Evolutionary conservation across 2,329 filamentous ascomycete genomes (phyloP).

Genomic region (Fusarium sp.): DNA sequence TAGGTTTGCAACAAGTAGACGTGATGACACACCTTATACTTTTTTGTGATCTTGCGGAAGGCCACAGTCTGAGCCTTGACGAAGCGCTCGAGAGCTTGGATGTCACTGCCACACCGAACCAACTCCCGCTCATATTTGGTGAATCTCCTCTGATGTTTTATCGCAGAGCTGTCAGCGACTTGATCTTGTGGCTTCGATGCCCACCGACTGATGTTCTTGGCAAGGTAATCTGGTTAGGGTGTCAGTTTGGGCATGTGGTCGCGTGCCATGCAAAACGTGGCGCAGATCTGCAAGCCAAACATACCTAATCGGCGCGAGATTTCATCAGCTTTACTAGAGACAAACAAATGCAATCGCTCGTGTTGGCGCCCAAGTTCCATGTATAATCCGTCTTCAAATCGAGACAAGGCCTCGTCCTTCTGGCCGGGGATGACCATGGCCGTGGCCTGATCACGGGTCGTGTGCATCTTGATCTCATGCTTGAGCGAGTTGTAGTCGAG

Average conservation of each 20-base stretch:
- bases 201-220: constrained; percentile 63
- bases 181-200: constrained; percentile 56
- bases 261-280: constrained; percentile 29
- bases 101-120: constrained; percentile 77
- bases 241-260: constrained; percentile 46
- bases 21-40: constrained; percentile 71
- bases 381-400: constrained; percentile 81
- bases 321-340: constrained; percentile 84
- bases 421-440: constrained; percentile 83
- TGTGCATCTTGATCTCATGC: constrained; percentile 85
- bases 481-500: constrained; percentile 92
- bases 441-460: constrained; percentile 76
- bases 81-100: constrained; percentile 79
- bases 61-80: constrained; percentile 80
- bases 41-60: constrained; percentile 88
- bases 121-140: constrained; percentile 68
- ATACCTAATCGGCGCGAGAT: constrained; percentile 78
- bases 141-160: constrained; percentile 67
- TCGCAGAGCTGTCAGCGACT: constrained; percentile 52
- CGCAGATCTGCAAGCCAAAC: constrained; percentile 44
- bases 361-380: constrained; percentile 80
- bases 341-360: constrained; percentile 83
- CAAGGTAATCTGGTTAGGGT: constrained; percentile 61
- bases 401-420: constrained; percentile 68
- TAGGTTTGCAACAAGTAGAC: constrained; percentile 1